Percentiles rank a stretch among this genome's conserved stretches.
Conservation (phyloP, 371 early-diverging fungal species). For the Phascolomyces articulosus region DNA sequence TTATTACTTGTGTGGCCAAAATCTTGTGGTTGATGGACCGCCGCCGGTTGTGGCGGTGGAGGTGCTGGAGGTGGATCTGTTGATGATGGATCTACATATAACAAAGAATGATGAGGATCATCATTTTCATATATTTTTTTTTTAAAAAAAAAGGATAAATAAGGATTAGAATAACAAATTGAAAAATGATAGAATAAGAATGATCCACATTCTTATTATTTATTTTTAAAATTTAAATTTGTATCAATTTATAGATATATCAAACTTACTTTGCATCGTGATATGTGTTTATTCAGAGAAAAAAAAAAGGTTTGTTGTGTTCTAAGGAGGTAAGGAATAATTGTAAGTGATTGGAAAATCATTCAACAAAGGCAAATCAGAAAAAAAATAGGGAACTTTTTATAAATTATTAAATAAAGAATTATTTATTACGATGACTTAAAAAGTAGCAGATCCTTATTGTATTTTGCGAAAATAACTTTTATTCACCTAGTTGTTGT, state of each 20-base stretch:
- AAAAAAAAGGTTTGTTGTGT: neutral
- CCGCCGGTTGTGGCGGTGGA: neutral
- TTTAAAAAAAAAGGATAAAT: neutral
- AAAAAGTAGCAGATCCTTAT: neutral
- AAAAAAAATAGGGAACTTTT: too few species aligned
- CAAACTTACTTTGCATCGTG: neutral
- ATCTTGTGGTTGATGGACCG: neutral
- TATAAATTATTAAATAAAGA: too few species aligned
- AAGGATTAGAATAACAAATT: neutral
- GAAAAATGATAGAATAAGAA: too few species aligned
- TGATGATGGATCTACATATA: neutral
- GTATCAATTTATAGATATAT: neutral
- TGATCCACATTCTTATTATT: too few species aligned
- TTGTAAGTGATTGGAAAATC: neutral
- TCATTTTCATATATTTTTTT: too few species aligned
- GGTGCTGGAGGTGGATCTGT: neutral
- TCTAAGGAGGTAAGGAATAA: neutral
- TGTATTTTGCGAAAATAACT: neutral
- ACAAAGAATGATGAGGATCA: neutral
- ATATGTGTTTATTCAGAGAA: neutral
- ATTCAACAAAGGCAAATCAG: neutral
- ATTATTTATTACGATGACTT: too few species aligned
- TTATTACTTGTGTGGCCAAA: neutral
- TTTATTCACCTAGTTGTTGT: conserved; percentile 9
- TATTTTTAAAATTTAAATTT: neutral